phyloP scores from a whole-genome alignment of 768 basidiomycete species.

The Pleurotus platypus region DNA sequence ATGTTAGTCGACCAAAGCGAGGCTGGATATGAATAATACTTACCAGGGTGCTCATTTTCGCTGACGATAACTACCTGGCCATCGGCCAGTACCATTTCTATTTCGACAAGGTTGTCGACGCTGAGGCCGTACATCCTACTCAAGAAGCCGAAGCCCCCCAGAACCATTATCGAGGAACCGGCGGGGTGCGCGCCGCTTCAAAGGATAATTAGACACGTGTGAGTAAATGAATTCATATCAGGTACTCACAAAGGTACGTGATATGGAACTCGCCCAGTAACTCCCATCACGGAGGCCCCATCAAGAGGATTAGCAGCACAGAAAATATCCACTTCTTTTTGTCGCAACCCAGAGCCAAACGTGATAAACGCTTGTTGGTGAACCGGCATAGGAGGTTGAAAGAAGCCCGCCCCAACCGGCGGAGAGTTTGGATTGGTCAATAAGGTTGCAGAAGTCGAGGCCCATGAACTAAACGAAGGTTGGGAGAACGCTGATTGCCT shows the following conservation, averaged over 20 bases:
- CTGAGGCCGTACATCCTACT: slow-evolving; percentile 82
- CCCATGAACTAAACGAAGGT: slow-evolving; percentile 32
- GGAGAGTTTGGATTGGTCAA: slow-evolving; percentile 25
- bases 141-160: slow-evolving; percentile 88
- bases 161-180: slow-evolving; percentile 76
- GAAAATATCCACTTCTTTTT: slow-evolving; percentile 80
- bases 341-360: slow-evolving; percentile 81
- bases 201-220: too few relatives aligned
- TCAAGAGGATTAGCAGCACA: slow-evolving; percentile 67
- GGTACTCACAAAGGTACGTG: slow-evolving; percentile 71
- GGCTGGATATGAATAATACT: slow-evolving; percentile 10
- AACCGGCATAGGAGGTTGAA: slow-evolving; percentile 36
- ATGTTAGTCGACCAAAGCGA: background rate
- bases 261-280: slow-evolving; percentile 62
- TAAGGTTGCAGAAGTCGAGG: slow-evolving; percentile 12
- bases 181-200: slow-evolving; percentile 73
- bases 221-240: too few relatives aligned
- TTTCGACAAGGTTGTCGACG: slow-evolving; percentile 87
- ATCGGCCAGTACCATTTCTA: slow-evolving; percentile 89
- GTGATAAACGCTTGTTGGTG: slow-evolving; percentile 77
- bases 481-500: slow-evolving; percentile 30
- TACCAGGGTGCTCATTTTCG: slow-evolving; percentile 69
- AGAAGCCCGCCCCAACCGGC: slow-evolving; percentile 20
- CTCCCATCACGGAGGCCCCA: slow-evolving; percentile 48
- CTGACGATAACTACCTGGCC: slow-evolving; percentile 79